Evolutionary conservation across 768 basidiomycete species (phyloP).

Genomic region (Termitomyces sp.): DNA sequence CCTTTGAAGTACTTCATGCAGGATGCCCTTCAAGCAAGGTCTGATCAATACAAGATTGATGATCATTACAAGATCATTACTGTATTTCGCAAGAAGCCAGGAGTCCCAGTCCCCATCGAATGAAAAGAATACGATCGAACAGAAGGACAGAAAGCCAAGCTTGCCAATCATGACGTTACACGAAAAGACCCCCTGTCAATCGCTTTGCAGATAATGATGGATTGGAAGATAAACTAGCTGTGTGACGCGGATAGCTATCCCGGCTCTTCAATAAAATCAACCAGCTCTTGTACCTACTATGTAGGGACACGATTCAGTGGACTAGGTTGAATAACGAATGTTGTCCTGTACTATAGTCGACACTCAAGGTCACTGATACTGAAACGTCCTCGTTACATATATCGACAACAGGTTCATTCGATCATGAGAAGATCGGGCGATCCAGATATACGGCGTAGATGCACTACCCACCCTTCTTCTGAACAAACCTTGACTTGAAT

Average conservation of each 20-base stretch:
- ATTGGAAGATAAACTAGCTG: background rate
- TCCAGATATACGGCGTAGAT: background rate
- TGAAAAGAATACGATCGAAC: background rate
- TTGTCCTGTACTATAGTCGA: background rate
- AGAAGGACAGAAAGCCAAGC: background rate
- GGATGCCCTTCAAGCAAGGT: background rate
- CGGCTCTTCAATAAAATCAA: no score
- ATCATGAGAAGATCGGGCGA: background rate
- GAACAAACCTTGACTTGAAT: background rate
- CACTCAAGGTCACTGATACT: background rate
- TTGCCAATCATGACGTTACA: background rate
- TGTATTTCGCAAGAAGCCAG: background rate
- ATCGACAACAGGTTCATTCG: background rate
- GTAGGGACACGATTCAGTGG: background rate
- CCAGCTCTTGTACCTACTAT: background rate
- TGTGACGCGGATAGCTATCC: background rate
- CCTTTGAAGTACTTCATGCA: background rate
- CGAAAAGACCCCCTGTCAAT: background rate
- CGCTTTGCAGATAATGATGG: background rate
- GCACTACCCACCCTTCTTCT: background rate
- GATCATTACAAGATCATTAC: background rate
- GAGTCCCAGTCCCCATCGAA: background rate
- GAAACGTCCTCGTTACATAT: no score
- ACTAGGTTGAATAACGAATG: no score
- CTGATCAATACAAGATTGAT: no score